A percentile compares a stretch with the other conserved stretches of the same genome.
These are phyloP conservation scores for Cordyceps pruinosa DNA, from an alignment of 2,329 filamentous ascomycete genomes.

Conservation along the genomic window DNA sequence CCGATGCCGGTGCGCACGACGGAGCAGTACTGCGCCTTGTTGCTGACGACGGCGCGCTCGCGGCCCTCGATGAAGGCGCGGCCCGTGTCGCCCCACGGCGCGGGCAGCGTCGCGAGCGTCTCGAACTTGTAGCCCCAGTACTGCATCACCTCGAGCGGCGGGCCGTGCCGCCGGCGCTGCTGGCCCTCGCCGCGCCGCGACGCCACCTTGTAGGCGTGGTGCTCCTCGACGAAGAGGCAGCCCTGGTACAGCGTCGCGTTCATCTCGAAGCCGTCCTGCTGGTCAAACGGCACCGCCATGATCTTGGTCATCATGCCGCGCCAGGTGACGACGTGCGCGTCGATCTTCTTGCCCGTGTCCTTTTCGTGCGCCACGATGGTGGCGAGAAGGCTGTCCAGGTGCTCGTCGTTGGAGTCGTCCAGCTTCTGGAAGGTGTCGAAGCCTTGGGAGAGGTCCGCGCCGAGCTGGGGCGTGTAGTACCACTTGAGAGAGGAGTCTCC, in stretches of 20 bases:
- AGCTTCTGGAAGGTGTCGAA: conserved; percentile 78
- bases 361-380: conserved; percentile 70
- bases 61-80: conserved; percentile 74
- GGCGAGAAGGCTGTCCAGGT: conserved; percentile 75
- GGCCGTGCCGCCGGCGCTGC: conserved; percentile 25
- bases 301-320: conserved; percentile 99
- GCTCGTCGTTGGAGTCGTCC: conserved; percentile 76
- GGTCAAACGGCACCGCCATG: conserved; percentile 75
- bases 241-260: conserved; percentile 83
- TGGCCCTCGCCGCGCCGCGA: conserved; percentile 48
- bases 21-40: conserved; percentile 92
- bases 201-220: conserved; percentile 64
- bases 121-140: conserved; percentile 99
- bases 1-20: conserved; percentile 86
- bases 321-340: conserved; percentile 84
- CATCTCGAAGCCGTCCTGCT: conserved; percentile 87
- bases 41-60: conserved; percentile 67
- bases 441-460: conserved; percentile 68
- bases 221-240: conserved; percentile 81
- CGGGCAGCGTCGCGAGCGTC: conserved; percentile 68
- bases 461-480: conserved; percentile 72
- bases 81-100: conserved; percentile 64
- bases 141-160: conserved; percentile 72
- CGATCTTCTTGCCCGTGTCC: conserved; percentile 56
- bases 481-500: conserved; percentile 78